Evolutionary conservation across 2,329 filamentous ascomycete species (phyloP).

Genomic region (Mycosphaerella arachidis): DNA sequence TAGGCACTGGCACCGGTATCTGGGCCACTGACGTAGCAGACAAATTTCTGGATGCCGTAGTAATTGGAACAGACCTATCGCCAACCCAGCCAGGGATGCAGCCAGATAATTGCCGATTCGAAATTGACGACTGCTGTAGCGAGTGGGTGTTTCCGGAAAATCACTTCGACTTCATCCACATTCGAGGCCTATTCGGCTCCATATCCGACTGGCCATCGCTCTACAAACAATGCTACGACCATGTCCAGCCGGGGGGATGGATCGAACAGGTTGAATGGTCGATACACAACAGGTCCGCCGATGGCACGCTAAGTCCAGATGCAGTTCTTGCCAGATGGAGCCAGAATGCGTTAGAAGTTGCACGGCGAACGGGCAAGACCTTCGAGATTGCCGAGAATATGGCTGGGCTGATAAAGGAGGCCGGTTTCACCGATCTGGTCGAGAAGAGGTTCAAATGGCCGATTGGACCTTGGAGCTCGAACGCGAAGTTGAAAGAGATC

Average conservation of each 20-base stretch:
- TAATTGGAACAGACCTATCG: slow-evolving; percentile 39
- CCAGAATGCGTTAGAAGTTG: slow-evolving; percentile 20
- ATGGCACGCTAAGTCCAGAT: slow-evolving; percentile 26
- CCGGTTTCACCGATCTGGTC: slow-evolving; percentile 46
- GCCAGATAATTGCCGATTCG: slow-evolving; percentile 41
- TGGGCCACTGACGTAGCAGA: slow-evolving; percentile 35
- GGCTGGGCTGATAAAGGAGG: slow-evolving; percentile 27
- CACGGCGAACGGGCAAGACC: slow-evolving; percentile 25
- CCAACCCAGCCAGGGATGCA: slow-evolving; percentile 29
- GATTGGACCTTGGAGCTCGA: slow-evolving; percentile 39
- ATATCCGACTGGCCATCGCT: slow-evolving; percentile 39
- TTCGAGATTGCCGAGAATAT: slow-evolving; percentile 30
- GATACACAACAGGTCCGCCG: slow-evolving; percentile 27
- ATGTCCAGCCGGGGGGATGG: slow-evolving; percentile 40
- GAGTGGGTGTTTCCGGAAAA: slow-evolving; percentile 39
- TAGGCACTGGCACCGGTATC: slow-evolving; percentile 44
- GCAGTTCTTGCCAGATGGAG: slow-evolving; percentile 27
- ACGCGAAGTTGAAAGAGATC: slow-evolving; percentile 37
- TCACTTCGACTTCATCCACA: slow-evolving; percentile 41
- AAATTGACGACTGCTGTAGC: slow-evolving; percentile 40
- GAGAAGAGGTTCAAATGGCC: slow-evolving; percentile 41
- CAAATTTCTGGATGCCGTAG: slow-evolving; percentile 30
- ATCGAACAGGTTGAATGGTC: slow-evolving; percentile 41
- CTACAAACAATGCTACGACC: slow-evolving; percentile 36
- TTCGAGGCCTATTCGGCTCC: slow-evolving; percentile 39